phyloP scores from a whole-genome alignment of 2,329 filamentous ascomycete species.

The Hysterium pulicare region DNA sequence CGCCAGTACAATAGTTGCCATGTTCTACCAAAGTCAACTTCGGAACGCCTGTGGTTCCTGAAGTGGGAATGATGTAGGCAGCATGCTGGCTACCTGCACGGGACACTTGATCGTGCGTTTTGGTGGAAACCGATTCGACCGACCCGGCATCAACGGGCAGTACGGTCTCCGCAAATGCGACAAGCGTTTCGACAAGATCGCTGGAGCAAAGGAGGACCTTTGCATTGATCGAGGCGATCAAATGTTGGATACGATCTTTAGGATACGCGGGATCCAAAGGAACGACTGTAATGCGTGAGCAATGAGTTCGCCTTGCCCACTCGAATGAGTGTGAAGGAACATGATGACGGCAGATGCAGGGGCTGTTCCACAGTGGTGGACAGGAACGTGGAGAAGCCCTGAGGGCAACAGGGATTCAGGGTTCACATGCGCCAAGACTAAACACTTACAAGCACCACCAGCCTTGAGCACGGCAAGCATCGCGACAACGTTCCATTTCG shows the following conservation, averaged over 20 bases:
- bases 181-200: slow-evolving; percentile 21
- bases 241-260: slow-evolving; percentile 28
- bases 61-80: slow-evolving; percentile 37
- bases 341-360: no score
- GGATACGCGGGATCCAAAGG: slow-evolving; percentile 36
- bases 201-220: slow-evolving; percentile 21
- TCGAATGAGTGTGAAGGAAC: no score
- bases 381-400: background rate
- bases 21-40: slow-evolving; percentile 36
- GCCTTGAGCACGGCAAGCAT: slow-evolving; percentile 40
- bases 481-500: slow-evolving; percentile 36
- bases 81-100: slow-evolving; percentile 26
- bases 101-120: slow-evolving; percentile 14
- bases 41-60: slow-evolving; percentile 33
- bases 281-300: slow-evolving; percentile 18
- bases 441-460: slow-evolving; percentile 31
- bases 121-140: slow-evolving; percentile 9
- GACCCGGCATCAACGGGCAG: slow-evolving; percentile 25
- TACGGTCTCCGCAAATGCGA: slow-evolving; percentile 27
- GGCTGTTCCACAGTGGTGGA: background rate
- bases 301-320: no score
- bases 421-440: background rate
- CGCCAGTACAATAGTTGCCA: slow-evolving; percentile 18
- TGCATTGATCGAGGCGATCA: slow-evolving; percentile 29
- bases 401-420: background rate